Conservation (phyloP, 2,329 filamentous ascomycete genomes). For the Pseudogymnoascus destructans region DNA sequence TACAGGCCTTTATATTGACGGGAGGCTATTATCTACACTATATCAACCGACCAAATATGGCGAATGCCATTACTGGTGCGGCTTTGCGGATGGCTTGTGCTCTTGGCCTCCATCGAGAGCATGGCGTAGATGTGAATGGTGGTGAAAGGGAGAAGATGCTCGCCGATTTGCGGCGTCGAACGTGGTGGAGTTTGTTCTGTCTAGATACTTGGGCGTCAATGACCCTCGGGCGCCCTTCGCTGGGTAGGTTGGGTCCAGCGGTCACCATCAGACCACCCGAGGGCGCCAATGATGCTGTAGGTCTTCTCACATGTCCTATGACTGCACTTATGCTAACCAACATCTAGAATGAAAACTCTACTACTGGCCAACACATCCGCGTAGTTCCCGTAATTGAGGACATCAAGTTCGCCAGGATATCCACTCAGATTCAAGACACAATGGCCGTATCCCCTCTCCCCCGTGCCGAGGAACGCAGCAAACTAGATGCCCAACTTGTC, state of each 20-base stretch:
- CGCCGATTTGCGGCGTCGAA: constrained; percentile 49
- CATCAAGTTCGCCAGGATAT: constrained; percentile 67
- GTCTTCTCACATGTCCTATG: constrained; percentile 9
- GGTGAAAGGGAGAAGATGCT: constrained; percentile 25
- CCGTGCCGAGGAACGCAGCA: constrained; percentile 50
- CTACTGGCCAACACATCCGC: constrained; percentile 48
- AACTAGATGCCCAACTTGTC: constrained; percentile 54
- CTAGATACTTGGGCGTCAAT: constrained; percentile 63
- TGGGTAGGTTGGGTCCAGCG: constrained; percentile 53
- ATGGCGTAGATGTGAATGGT: constrained; percentile 25
- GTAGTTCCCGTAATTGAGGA: constrained; percentile 63
- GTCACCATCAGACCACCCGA: constrained; percentile 53
- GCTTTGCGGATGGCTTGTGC: constrained; percentile 63
- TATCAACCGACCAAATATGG: constrained; percentile 64
- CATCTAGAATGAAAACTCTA: constrained; percentile 22
- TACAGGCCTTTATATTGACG: constrained; percentile 58
- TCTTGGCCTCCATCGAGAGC: constrained; percentile 57
- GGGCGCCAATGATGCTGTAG: constrained; percentile 23
- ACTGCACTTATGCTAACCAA: constrained; percentile 11
- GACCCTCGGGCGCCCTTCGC: constrained; percentile 56
- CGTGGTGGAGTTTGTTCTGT: constrained; percentile 65
- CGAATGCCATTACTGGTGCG: constrained; percentile 58
- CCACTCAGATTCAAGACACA: constrained; percentile 63
- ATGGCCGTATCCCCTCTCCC: constrained; percentile 57
- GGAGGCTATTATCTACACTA: constrained; percentile 70